Conservation (phyloP, 805 yeast species). For the Lachancea dasiensis region DNA sequence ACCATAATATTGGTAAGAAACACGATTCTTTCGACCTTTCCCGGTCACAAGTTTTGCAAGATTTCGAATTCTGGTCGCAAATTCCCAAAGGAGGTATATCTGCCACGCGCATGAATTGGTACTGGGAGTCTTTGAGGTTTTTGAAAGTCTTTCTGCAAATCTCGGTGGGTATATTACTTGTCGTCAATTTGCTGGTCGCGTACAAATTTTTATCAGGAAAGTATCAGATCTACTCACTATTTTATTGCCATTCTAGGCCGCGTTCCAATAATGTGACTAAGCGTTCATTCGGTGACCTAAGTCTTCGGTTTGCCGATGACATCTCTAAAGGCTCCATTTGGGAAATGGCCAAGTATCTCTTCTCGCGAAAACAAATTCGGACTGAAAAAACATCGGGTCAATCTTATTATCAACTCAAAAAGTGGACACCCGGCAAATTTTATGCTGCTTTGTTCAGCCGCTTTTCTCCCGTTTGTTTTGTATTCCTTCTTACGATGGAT, state of each 20-base stretch:
- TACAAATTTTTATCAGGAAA: conserved; percentile 20
- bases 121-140: conserved; percentile 13
- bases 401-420: conserved; percentile 48
- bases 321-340: conserved; percentile 19
- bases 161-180: conserved; percentile 9
- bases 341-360: conserved; percentile 17
- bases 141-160: conserved; percentile 13
- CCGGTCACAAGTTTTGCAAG: conserved; percentile 20
- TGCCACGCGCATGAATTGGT: conserved; percentile 9
- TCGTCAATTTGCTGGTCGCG: conserved; percentile 13
- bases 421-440: conserved; percentile 66
- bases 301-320: conserved; percentile 19
- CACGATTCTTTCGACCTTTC: conserved; percentile 28
- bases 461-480: conserved; percentile 53
- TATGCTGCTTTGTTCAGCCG: conserved; percentile 44
- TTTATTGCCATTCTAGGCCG: conserved; percentile 14
- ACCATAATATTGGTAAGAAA: conserved; percentile 14
- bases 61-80: conserved; percentile 16
- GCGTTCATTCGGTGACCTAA: conserved; percentile 17
- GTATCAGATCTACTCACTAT: conserved; percentile 22
- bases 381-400: conserved; percentile 21
- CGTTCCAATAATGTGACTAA: conserved; percentile 18
- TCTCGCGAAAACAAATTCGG: conserved; percentile 10
- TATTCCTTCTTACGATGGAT: conserved; percentile 37
- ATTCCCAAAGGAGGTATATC: conserved; percentile 9